These are phyloP conservation scores for Musa balbisiana DNA, from an alignment of 202 grass and related monocot genomes.

Conservation along the genomic window DNA sequence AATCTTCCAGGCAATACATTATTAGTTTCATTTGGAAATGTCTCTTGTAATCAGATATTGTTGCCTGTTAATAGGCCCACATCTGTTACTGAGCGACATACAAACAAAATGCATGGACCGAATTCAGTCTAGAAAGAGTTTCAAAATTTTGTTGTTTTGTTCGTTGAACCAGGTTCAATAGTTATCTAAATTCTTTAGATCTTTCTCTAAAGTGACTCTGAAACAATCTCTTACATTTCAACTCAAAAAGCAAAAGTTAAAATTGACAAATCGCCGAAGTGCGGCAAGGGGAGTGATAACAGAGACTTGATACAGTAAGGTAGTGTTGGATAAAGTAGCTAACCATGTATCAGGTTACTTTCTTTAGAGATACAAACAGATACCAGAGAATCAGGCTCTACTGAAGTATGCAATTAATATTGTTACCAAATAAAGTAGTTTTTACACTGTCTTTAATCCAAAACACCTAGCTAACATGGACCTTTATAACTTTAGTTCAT, in stretches of 20 bases:
- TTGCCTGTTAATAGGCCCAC: too few relatives aligned
- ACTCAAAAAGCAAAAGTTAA: not conserved
- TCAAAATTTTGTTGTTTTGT: too few relatives aligned
- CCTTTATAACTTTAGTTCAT: not conserved
- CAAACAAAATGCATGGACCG: too few relatives aligned
- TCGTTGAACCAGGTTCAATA: too few relatives aligned
- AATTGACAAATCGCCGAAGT: not conserved
- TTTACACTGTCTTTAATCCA: not conserved
- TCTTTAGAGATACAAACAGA: not conserved
- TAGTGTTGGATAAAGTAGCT: not conserved
- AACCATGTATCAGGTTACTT: not conserved
- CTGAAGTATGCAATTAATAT: not conserved
- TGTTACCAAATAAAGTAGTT: not conserved
- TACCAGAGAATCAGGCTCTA: not conserved
- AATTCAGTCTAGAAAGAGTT: too few relatives aligned
- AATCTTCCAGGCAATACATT: too few relatives aligned
- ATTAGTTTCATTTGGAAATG: too few relatives aligned
- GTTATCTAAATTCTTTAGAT: too few relatives aligned
- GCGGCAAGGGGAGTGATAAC: not conserved
- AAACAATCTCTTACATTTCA: not conserved
- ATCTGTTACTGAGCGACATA: too few relatives aligned
- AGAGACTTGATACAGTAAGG: not conserved
- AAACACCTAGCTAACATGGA: not conserved
- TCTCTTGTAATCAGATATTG: too few relatives aligned
- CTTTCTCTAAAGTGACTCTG: too few relatives aligned